These are phyloP conservation scores for Psilocybe cyanescens DNA, from an alignment of 768 basidiomycete species.

Conservation along the genomic window DNA sequence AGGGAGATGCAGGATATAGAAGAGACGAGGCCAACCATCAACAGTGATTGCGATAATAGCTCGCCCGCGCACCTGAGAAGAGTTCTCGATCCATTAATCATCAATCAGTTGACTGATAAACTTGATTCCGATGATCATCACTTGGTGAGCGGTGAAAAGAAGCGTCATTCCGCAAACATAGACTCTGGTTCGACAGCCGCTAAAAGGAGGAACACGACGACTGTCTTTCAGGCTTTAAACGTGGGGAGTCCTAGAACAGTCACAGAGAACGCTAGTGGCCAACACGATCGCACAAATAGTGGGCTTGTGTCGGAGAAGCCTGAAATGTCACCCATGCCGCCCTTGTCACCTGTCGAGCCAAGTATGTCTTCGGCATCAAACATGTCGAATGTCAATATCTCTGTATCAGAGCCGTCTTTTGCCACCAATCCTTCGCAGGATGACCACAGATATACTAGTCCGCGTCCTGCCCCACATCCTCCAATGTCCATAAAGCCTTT, in stretches of 20 bases:
- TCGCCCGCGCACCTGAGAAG: not conserved
- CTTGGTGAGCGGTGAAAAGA: not conserved
- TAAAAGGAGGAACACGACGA: not conserved
- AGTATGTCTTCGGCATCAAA: conserved; percentile 20
- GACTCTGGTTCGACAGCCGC: not conserved
- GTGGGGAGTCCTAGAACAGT: not conserved
- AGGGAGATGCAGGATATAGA: not conserved
- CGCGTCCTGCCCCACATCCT: conserved; percentile 29
- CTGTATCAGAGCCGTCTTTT: conserved; percentile 18
- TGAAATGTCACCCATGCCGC: not conserved
- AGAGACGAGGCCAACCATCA: not conserved
- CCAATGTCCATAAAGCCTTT: conserved; percentile 4
- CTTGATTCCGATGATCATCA: conserved; percentile 8
- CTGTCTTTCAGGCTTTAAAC: not conserved
- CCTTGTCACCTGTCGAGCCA: conserved; percentile 9
- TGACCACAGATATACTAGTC: conserved; percentile 24
- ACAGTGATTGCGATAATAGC: not conserved
- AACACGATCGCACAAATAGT: not conserved
- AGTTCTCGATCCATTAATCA: not conserved
- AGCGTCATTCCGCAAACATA: not conserved
- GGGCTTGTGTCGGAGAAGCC: conserved; percentile 1
- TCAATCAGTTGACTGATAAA: conserved; percentile 4
- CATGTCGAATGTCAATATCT: conserved; percentile 19
- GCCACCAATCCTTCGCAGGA: conserved; percentile 10
- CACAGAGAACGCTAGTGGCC: not conserved